These are phyloP conservation scores for Olyra latifolia DNA, from an alignment of 176 grass and related monocot genomes.

Conservation along the genomic window DNA sequence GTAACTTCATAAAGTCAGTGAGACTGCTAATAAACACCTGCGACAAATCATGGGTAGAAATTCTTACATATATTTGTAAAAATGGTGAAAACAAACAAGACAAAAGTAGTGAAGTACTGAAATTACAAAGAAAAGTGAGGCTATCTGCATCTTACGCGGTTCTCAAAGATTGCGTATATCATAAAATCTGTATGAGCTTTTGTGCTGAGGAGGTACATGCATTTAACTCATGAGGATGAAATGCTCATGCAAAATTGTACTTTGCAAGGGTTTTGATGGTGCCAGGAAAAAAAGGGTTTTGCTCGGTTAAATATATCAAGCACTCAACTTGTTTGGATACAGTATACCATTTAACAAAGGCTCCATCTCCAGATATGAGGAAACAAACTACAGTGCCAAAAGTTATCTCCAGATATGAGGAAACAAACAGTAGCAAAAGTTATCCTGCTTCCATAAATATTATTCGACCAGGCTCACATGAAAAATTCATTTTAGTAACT, in stretches of 20 bases:
- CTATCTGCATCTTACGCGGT: not conserved
- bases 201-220: not conserved
- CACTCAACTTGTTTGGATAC: not conserved
- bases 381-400: not conserved
- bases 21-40: not conserved
- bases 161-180: not conserved
- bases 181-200: not conserved
- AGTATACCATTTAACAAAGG: not conserved
- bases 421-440: not conserved
- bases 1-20: not conserved
- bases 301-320: not conserved
- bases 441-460: not conserved
- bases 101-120: not conserved
- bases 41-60: not conserved
- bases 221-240: not conserved
- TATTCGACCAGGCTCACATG: not conserved
- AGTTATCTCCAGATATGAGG: not conserved
- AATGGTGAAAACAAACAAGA: not conserved
- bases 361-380: conserved; percentile 1
- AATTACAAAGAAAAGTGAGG: not conserved
- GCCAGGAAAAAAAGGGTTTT: not conserved
- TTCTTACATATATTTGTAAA: not conserved
- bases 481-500: not conserved
- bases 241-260: not conserved
- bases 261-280: not conserved